These are phyloP conservation scores for Anisodus acutangulus DNA, from an alignment of 257 asterid species.

Conservation along the genomic window DNA sequence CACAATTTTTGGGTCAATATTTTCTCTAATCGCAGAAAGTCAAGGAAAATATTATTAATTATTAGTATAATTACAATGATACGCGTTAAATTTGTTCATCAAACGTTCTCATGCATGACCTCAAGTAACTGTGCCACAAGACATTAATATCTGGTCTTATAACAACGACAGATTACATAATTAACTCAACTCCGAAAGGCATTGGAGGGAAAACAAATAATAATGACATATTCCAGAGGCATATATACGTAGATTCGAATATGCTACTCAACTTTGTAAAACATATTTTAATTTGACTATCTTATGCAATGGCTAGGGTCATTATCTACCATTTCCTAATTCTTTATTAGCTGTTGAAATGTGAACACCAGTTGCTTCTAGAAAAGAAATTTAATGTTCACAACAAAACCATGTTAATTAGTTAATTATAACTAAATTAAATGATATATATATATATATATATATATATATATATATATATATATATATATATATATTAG, in stretches of 20 bases:
- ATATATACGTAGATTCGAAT: not conserved
- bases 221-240: not conserved
- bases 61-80: too few species aligned
- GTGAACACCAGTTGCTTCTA: too few species aligned
- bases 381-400: too few species aligned
- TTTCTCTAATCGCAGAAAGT: not conserved
- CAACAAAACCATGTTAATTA: too few species aligned
- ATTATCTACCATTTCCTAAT: not conserved
- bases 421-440: too few species aligned
- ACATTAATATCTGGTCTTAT: not conserved
- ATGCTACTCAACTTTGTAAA: not conserved
- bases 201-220: not conserved
- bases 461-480: too few species aligned
- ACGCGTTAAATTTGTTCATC: not conserved
- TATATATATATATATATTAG: too few species aligned
- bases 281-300: not conserved
- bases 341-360: too few species aligned
- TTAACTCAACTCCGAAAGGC: not conserved
- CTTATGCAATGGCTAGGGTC: not conserved
- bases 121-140: not conserved
- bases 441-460: too few species aligned
- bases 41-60: too few species aligned
- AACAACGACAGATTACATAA: not conserved
- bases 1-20: too few species aligned
- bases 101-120: not conserved